phyloP scores from a whole-genome alignment of 257 asterid genomes.

The Solanum pinnatisectum region DNA sequence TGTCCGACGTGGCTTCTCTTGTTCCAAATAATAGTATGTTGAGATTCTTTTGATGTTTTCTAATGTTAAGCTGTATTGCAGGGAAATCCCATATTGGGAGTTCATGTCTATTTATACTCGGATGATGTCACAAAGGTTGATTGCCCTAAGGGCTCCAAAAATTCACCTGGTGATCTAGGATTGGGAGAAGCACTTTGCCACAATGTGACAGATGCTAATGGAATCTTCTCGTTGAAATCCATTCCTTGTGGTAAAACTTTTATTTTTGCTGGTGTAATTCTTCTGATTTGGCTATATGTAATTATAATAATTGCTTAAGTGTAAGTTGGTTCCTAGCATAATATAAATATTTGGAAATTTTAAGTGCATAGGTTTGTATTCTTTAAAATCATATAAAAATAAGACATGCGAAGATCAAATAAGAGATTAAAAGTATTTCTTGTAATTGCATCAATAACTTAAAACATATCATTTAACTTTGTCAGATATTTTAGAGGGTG shows the following conservation, averaged over 20 bases:
- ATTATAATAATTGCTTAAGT: neutral
- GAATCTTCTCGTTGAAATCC: slow-evolving; percentile 66
- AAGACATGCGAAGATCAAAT: neutral
- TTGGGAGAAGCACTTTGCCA: slow-evolving; percentile 80
- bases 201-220: slow-evolving; percentile 84
- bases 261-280: neutral
- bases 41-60: neutral
- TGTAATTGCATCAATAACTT: neutral
- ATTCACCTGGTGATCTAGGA: slow-evolving; percentile 48
- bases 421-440: neutral
- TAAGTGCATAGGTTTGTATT: neutral
- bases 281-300: neutral
- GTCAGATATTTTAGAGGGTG: neutral
- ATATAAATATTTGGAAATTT: neutral
- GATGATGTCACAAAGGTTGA: slow-evolving; percentile 70
- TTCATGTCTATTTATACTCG: slow-evolving; percentile 79
- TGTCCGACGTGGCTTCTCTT: neutral
- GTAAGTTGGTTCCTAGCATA: neutral
- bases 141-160: slow-evolving; percentile 67
- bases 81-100: slow-evolving; percentile 98
- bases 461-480: neutral
- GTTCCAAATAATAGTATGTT: neutral
- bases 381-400: neutral
- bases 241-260: slow-evolving; percentile 77
- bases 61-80: slow-evolving; percentile 17